These are phyloP conservation scores for Saccharomycopsis oosterbeekiorum DNA, from an alignment of 805 yeast genomes.

Conservation along the genomic window DNA sequence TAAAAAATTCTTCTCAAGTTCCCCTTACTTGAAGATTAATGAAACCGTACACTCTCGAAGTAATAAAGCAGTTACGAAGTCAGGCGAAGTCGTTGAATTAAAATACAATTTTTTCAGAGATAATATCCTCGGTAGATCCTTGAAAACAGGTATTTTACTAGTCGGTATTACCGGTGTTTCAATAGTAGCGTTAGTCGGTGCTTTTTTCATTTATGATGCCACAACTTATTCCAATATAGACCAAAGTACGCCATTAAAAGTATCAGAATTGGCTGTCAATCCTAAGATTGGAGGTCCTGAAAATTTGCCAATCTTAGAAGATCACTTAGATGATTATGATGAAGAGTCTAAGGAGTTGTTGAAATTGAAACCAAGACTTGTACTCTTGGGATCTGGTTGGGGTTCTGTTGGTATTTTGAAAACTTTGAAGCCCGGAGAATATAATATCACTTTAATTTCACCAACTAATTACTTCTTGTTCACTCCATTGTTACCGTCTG, in stretches of 20 bases:
- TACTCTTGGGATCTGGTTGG: conserved; percentile 64
- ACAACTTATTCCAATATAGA: conserved; percentile 46
- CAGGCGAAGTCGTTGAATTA: conserved; percentile 13
- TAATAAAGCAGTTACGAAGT: conserved; percentile 10
- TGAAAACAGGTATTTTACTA: conserved; percentile 28
- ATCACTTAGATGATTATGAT: conserved; percentile 50
- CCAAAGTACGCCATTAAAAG: conserved; percentile 32
- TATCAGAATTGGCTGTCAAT: conserved; percentile 42
- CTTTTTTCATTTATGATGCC: conserved; percentile 54
- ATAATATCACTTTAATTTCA: conserved; percentile 56
- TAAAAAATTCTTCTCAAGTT: neutral
- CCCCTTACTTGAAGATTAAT: neutral
- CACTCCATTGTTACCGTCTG: conserved; percentile 60
- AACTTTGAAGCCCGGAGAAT: conserved; percentile 40
- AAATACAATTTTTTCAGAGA: conserved; percentile 21
- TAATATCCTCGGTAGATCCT: conserved; percentile 25
- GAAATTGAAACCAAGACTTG: conserved; percentile 45
- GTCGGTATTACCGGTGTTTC: conserved; percentile 37
- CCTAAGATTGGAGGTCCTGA: conserved; percentile 64
- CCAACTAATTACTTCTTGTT: conserved; percentile 62
- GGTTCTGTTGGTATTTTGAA: conserved; percentile 54
- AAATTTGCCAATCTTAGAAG: conserved; percentile 50
- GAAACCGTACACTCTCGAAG: neutral
- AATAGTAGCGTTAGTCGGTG: conserved; percentile 32
- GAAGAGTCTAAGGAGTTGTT: conserved; percentile 34